Evolutionary conservation across 768 basidiomycete genomes (phyloP), one percentile per base, ranked within the genome.

Genomic region (Auricularia auricula-judae): DNA sequence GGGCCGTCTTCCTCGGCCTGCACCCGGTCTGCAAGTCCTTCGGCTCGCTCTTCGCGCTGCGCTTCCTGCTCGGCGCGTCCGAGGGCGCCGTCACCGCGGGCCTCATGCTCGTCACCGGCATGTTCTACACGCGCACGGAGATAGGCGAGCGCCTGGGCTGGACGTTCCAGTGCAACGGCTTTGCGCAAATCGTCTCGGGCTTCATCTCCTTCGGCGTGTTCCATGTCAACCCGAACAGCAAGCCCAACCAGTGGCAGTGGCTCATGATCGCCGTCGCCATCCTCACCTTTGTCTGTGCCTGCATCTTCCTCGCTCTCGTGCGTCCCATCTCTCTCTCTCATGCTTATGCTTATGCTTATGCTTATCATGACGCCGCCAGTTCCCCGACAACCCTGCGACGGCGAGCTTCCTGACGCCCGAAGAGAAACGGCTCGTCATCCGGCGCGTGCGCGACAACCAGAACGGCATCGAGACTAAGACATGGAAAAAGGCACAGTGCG

Each of bases 381-480:
- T 73, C 66, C 72, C 72, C 10, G 71, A 73, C 39, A 71, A 68
- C 63, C 72, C 72, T 1, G 65, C 70, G 10, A 69, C 65, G 8
- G 72, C 72, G 0, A 18, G 54, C 61, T 73, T 72, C 68, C 62
- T 73, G 29, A 65, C 67, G 35, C 43, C 58, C 14, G 66, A 72
- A 42, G 72, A 73, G 63, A 68, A 66, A 56, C 16, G 70, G 53
- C 35, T 60, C 29, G 72, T 67, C 7, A 70, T 73, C 23, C 63
- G 70, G 61, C 68, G 72, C 14, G 68, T 73, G 14, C 39, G 64
- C n/a, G 67, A 29, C 18, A 73, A 73, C 65, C 68, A 71, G 67
- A 68, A 66, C 36, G 72, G 72, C 64, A 68, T 73, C 61, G 72
- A 71, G 64, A 71, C 68, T 47, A 72, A 72, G 68, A 63, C 44